phyloP scores from a whole-genome alignment of 441 rosid genomes.

The Manihot esculenta region DNA sequence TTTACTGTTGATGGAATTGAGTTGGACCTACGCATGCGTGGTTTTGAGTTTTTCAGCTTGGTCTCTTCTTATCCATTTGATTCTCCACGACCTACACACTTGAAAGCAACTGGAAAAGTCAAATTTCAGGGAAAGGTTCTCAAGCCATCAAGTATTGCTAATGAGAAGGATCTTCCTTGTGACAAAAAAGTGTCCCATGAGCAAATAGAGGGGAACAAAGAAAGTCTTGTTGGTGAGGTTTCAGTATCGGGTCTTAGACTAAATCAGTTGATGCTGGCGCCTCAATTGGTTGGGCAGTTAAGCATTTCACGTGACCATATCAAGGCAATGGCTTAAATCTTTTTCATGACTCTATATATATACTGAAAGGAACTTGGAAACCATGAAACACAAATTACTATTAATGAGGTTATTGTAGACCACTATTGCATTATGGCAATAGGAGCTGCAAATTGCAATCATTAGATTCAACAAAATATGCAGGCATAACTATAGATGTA shows the following conservation, averaged over 20 bases:
- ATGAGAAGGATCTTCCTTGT: constrained; percentile 38
- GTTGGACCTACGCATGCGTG: constrained; percentile 94
- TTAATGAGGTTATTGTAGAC: neutral
- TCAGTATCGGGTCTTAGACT: constrained; percentile 87
- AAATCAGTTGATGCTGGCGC: constrained; percentile 93
- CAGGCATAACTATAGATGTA: constrained; percentile 11
- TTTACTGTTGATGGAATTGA: constrained; percentile 91
- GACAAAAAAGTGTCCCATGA: constrained; percentile 31
- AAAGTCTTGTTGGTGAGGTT: constrained; percentile 83
- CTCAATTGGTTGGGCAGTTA: constrained; percentile 81
- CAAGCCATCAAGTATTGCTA: constrained; percentile 34
- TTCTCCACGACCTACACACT: constrained; percentile 93
- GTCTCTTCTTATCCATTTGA: constrained; percentile 89
- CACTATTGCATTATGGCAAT: neutral
- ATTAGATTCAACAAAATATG: neutral
- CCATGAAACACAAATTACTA: constrained; percentile 17
- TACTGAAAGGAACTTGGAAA: constrained; percentile 16
- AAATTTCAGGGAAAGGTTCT: constrained; percentile 88
- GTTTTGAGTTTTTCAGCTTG: constrained; percentile 95
- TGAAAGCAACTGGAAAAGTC: constrained; percentile 93
- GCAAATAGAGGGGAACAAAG: constrained; percentile 31
- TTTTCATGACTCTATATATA: no score
- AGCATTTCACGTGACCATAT: constrained; percentile 70
- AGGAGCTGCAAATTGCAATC: neutral
- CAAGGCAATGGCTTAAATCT: constrained; percentile 54